Conservation (phyloP, 2,329 filamentous ascomycete species). For the Colletotrichum kahawae region DNA sequence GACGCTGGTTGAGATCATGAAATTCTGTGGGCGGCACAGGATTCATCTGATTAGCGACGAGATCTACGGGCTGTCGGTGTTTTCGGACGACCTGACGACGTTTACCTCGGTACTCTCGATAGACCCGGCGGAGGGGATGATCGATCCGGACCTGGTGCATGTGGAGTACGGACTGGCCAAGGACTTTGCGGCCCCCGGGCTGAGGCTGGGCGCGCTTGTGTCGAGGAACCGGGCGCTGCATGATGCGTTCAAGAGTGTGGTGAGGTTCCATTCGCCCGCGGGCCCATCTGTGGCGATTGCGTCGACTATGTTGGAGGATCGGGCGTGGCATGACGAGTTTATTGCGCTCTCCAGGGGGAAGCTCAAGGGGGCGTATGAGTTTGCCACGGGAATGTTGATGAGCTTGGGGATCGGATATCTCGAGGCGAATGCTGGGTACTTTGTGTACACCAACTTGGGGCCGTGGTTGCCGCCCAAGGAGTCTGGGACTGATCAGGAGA, state of each 20-base stretch:
- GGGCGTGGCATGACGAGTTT: constrained; percentile 48
- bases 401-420: constrained; percentile 48
- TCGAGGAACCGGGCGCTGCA: constrained; percentile 36
- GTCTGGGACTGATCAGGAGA: constrained; percentile 32
- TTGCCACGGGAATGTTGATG: constrained; percentile 40
- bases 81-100: constrained; percentile 19
- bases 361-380: constrained; percentile 44
- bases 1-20: constrained; percentile 48
- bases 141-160: constrained; percentile 54
- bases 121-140: constrained; percentile 40
- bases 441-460: constrained; percentile 58
- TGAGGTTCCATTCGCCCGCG: constrained; percentile 53
- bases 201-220: constrained; percentile 56
- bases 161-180: constrained; percentile 51
- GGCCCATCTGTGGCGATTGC: constrained; percentile 47
- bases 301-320: constrained; percentile 50
- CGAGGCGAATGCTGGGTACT: constrained; percentile 62
- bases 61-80: constrained; percentile 60
- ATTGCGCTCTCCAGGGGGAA: constrained; percentile 42
- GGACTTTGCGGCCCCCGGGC: constrained; percentile 59
- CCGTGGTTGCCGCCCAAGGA: constrained; percentile 40
- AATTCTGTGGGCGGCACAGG: constrained; percentile 51
- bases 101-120: constrained; percentile 58
- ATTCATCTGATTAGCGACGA: constrained; percentile 64
- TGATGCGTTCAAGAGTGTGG: constrained; percentile 39